phyloP scores from a whole-genome alignment of 1,139 yeast species.

The Zhuliangozyma blackwelliae region DNA sequence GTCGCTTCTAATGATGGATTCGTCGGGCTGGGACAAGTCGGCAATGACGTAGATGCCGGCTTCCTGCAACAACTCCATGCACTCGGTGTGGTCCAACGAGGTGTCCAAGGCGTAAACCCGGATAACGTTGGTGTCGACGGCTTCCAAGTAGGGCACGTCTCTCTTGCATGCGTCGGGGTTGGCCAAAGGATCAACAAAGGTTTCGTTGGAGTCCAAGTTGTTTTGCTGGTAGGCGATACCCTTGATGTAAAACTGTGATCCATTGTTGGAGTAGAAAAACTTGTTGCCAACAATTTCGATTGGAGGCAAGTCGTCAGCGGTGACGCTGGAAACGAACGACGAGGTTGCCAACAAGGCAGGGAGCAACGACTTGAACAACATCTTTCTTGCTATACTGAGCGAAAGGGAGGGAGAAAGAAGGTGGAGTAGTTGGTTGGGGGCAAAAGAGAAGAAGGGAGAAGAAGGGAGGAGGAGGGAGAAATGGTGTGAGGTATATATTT shows the following conservation, averaged over 20 bases:
- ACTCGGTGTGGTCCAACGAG: constrained; percentile 56
- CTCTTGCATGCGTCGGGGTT: constrained; percentile 70
- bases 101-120: constrained; percentile 74
- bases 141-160: constrained; percentile 69
- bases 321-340: constrained; percentile 10
- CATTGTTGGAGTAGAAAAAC: constrained; percentile 42
- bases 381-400: constrained; percentile 12
- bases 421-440: too few species aligned
- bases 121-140: constrained; percentile 59
- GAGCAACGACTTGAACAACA: constrained; percentile 40
- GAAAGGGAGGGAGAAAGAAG: background rate
- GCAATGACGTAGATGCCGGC: constrained; percentile 80
- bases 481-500: constrained; percentile 3
- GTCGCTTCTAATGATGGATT: constrained; percentile 55
- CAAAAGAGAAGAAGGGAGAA: constrained; percentile 1
- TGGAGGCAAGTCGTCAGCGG: constrained; percentile 22
- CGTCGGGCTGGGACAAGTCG: constrained; percentile 65
- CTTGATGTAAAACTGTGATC: constrained; percentile 41
- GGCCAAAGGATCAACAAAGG: constrained; percentile 71
- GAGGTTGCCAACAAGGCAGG: constrained; percentile 23
- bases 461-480: constrained; percentile 1
- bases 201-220: constrained; percentile 32
- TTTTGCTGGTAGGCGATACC: constrained; percentile 48
- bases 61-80: constrained; percentile 62
- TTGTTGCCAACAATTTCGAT: constrained; percentile 45